Evolutionary conservation across 2,329 filamentous ascomycete species (phyloP).

Genomic region (Aureobasidium sp.): DNA sequence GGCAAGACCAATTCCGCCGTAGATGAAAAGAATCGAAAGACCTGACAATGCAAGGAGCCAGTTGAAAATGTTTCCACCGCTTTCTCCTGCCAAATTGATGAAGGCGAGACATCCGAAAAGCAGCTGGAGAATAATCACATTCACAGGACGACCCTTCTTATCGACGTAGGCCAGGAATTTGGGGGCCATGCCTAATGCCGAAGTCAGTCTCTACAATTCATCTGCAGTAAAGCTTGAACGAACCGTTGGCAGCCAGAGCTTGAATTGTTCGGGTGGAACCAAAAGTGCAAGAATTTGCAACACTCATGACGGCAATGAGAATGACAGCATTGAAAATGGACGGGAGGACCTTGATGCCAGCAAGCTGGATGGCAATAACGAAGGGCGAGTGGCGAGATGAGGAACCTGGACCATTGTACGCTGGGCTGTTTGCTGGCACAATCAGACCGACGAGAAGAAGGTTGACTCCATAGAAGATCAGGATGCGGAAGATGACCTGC

Average conservation of each 20-base stretch:
- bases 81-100: conserved; percentile 51
- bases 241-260: conserved; percentile 36
- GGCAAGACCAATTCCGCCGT: conserved; percentile 72
- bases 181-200: conserved; percentile 60
- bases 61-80: conserved; percentile 57
- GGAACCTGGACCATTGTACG: conserved; percentile 27
- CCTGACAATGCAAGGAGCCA: conserved; percentile 71
- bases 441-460: conserved; percentile 21
- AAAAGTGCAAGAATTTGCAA: conserved; percentile 51
- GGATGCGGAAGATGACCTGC: conserved; percentile 22
- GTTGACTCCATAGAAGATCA: conserved; percentile 21
- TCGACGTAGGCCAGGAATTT: conserved; percentile 73
- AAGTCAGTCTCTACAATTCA: not conserved
- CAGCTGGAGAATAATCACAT: conserved; percentile 61
- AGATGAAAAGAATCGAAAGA: conserved; percentile 66
- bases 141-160: conserved; percentile 69
- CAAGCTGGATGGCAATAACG: conserved; percentile 54
- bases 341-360: conserved; percentile 54
- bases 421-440: conserved; percentile 19
- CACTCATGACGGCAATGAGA: conserved; percentile 50
- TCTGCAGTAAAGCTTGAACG: conserved; percentile 27
- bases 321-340: conserved; percentile 60
- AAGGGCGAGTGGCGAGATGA: conserved; percentile 50
- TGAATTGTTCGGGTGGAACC: conserved; percentile 51
- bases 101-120: conserved; percentile 65